phyloP scores from a whole-genome alignment of 2,329 filamentous ascomycete species.

The Exserohilum turcica region DNA sequence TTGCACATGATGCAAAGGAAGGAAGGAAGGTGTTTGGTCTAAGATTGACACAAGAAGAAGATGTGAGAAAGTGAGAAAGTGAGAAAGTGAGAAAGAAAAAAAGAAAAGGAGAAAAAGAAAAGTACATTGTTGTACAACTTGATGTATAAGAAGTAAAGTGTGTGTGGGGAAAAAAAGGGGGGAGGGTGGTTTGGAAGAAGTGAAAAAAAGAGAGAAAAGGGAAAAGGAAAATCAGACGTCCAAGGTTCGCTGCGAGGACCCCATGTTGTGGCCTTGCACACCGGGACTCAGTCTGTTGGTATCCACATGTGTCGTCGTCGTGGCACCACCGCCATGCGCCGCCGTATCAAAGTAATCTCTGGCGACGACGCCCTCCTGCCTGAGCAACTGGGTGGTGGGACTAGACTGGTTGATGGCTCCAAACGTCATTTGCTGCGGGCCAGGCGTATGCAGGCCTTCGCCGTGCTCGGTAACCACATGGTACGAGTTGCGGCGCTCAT shows the following conservation, averaged over 20 bases:
- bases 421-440: not conserved
- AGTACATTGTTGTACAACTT: not conserved
- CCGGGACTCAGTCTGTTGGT: not conserved
- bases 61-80: not conserved
- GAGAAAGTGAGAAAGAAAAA: not conserved
- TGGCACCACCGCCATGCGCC: not conserved
- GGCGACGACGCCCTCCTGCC: constrained; percentile 6
- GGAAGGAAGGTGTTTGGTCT: not conserved
- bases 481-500: not conserved
- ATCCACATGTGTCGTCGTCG: not conserved
- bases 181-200: no score
- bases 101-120: not conserved
- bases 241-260: not conserved
- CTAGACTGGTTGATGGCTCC: not conserved
- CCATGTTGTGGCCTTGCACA: no score
- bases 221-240: not conserved
- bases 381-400: constrained; percentile 1
- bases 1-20: not conserved
- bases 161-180: no score
- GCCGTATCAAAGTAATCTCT: constrained; percentile 4
- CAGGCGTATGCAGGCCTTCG: not conserved
- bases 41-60: not conserved
- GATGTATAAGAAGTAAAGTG: no score
- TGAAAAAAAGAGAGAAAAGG: not conserved
- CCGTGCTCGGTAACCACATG: not conserved